phyloP scores from a whole-genome alignment of 2,329 filamentous ascomycete genomes.

The Fusarium coffeatum region DNA sequence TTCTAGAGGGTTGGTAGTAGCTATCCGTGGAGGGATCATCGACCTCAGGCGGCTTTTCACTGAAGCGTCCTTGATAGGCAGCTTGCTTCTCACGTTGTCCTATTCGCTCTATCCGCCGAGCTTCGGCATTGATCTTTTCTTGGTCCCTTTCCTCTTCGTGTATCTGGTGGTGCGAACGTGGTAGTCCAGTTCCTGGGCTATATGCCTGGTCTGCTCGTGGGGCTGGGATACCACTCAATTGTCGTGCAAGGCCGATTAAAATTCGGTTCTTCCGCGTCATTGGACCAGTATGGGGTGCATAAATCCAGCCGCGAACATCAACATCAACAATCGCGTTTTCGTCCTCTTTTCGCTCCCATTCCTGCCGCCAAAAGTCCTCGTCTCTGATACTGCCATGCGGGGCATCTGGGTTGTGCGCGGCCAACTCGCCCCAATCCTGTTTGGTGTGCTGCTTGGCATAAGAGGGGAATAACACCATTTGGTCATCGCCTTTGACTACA shows the following conservation, averaged over 20 bases:
- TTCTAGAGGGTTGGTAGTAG: constrained; percentile 46
- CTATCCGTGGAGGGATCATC: constrained; percentile 51
- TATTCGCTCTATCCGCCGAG: constrained; percentile 77
- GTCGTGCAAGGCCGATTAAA: constrained; percentile 85
- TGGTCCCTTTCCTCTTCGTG: constrained; percentile 65
- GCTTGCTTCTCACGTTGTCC: constrained; percentile 78
- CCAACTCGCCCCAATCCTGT: constrained; percentile 52
- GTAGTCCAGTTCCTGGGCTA: constrained; percentile 34
- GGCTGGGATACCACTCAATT: constrained; percentile 86
- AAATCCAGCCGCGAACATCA: constrained; percentile 96
- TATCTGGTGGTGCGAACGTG: constrained; percentile 43
- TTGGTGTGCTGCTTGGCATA: constrained; percentile 82
- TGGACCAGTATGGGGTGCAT: constrained; percentile 84
- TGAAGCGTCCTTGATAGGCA: constrained; percentile 79
- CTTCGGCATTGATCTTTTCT: constrained; percentile 78
- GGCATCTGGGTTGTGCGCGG: constrained; percentile 45
- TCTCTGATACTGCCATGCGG: constrained; percentile 63
- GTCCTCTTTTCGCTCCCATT: constrained; percentile 84
- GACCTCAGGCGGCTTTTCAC: constrained; percentile 68
- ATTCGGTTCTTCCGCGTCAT: constrained; percentile 89
- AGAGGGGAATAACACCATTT: constrained; percentile 95
- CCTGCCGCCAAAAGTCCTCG: constrained; percentile 78
- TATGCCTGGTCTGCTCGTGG: constrained; percentile 60
- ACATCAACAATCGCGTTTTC: constrained; percentile 91
- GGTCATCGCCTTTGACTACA: constrained; percentile 81